Evolutionary conservation across 805 yeast species (phyloP), one percentile per base, ranked within the genome.

Genomic region (Deakozyma indianensis): DNA sequence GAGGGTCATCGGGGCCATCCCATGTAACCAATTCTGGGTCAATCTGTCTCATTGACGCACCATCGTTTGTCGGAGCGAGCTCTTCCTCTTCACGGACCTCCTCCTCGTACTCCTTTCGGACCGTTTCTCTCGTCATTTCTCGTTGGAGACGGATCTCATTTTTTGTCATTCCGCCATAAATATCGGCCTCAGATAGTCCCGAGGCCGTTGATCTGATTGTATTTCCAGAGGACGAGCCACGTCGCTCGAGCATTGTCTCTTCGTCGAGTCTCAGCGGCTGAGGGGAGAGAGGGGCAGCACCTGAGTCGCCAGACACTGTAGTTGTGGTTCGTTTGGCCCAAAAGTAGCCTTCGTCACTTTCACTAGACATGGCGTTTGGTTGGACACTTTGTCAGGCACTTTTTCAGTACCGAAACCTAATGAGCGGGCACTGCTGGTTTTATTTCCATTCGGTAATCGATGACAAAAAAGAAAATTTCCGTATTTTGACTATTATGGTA

Each of bases 21-120:
- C 84, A 80, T 1, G 83, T 71, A 9, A 80, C 77, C 42, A 80
- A 62, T 53, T 80, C 83, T 0, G 83, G 84, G 53, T 80, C 44
- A 2, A 53, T 43, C 20, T 35, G 40, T 16, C 46, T 44, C 4
- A 43, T 28, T 1, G 35, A 32, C 1, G 54, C 48, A 1, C 50
- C 42, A 3, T 55, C 57, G 16, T 49, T 49, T 32, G 24, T 45
- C 11, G 49, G 29, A 22, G 42, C 22, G 11, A 52, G 40, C 11
- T 41, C 22, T 4, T 41, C 44, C 35, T 35, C 27, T 3, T 15
- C 23, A n/a, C 32, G 23, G 20, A 25, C 38, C 38, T 32, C 38
- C 16, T 9, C 18, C 5, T 9, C 5, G 38, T 32, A 32, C 16
- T 32, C 38, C 16, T n/a, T 9, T 32, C 16, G 9, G 18, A 32